A percentile compares a stretch with the other conserved stretches of the same genome.
Evolutionary conservation across 768 basidiomycete species (phyloP).

Genomic region (Lentinula guzmanii): DNA sequence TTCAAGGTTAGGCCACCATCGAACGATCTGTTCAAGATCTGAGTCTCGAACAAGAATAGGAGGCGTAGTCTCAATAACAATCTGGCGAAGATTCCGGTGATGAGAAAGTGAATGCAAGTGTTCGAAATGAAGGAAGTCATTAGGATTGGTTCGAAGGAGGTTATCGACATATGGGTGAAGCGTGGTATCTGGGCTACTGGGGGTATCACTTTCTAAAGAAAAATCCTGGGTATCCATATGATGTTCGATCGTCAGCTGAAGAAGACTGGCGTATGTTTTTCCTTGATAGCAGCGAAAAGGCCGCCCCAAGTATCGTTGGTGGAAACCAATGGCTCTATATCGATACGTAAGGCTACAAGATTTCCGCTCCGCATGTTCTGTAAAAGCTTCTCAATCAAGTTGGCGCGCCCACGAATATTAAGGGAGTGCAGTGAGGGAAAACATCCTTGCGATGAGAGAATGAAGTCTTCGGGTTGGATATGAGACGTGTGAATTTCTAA

Average conservation of each 20-base stretch:
- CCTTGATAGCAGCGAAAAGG: slow-evolving; percentile 24
- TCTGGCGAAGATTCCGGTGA: slow-evolving; percentile 24
- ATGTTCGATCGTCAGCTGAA: slow-evolving; percentile 36
- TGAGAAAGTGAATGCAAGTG: slow-evolving; percentile 28
- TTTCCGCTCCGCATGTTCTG: slow-evolving; percentile 22
- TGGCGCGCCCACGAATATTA: slow-evolving; percentile 30
- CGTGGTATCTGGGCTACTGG: slow-evolving; percentile 9
- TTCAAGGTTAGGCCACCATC: slow-evolving; percentile 40
- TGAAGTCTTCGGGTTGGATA: slow-evolving; percentile 20
- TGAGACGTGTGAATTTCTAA: slow-evolving; percentile 40
- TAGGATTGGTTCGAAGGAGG: slow-evolving; percentile 6
- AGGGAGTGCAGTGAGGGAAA: slow-evolving; percentile 34
- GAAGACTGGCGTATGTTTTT: slow-evolving; percentile 22
- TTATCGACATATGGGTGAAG: slow-evolving; percentile 9
- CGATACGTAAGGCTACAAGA: slow-evolving; percentile 32
- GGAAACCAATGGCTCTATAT: slow-evolving; percentile 22
- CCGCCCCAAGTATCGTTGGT: slow-evolving; percentile 25
- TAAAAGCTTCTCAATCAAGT: slow-evolving; percentile 28
- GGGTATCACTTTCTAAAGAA: slow-evolving; percentile 9
- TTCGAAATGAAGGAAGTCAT: slow-evolving; percentile 19
- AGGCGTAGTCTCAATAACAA: slow-evolving; percentile 33
- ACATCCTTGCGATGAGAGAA: slow-evolving; percentile 10
- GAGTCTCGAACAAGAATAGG: slow-evolving; percentile 32
- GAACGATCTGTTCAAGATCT: slow-evolving; percentile 29
- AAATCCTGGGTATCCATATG: slow-evolving; percentile 29